A percentile compares a stretch with the other conserved stretches of the same genome.
Evolutionary conservation across 768 basidiomycete species (phyloP).

Genomic region (Tremella fuciformis): DNA sequence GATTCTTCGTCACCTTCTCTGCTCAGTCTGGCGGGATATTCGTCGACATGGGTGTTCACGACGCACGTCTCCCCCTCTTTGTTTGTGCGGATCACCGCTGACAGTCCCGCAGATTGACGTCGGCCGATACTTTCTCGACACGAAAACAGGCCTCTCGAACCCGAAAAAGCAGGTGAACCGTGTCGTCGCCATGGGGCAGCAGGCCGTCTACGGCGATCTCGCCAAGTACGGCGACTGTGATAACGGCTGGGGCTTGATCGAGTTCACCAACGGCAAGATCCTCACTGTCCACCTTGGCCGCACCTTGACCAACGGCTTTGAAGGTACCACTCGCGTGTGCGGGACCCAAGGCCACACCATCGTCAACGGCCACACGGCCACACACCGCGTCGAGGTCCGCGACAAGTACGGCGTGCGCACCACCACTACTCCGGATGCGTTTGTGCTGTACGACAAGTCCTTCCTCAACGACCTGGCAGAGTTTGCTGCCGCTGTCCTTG

Average conservation of each 20-base stretch:
- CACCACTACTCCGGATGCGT: conserved; percentile 17
- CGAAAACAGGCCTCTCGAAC: background rate
- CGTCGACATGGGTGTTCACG: conserved; percentile 21
- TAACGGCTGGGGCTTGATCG: background rate
- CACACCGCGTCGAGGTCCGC: conserved; percentile 1
- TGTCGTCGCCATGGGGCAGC: background rate
- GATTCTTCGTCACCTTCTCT: too few relatives aligned
- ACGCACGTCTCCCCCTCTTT: too few relatives aligned
- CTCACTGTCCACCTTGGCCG: conserved; percentile 3
- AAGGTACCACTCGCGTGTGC: background rate
- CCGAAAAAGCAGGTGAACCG: background rate
- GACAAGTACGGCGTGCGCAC: conserved; percentile 5
- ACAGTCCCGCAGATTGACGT: too few relatives aligned
- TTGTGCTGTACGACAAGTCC: conserved; percentile 30
- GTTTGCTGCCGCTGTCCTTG: conserved; percentile 26
- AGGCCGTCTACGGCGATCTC: background rate
- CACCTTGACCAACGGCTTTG: background rate
- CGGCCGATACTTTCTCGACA: conserved; percentile 1
- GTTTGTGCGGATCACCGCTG: too few relatives aligned
- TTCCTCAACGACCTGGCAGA: conserved; percentile 28
- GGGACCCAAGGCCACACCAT: background rate
- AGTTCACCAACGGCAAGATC: conserved; percentile 1
- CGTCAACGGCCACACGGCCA: conserved; percentile 3
- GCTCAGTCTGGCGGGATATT: conserved; percentile 16
- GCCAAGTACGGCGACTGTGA: background rate